Base-by-base conservation (phyloP, 2,329 filamentous ascomycete species). In the Aureobasidium sp. region DNA sequence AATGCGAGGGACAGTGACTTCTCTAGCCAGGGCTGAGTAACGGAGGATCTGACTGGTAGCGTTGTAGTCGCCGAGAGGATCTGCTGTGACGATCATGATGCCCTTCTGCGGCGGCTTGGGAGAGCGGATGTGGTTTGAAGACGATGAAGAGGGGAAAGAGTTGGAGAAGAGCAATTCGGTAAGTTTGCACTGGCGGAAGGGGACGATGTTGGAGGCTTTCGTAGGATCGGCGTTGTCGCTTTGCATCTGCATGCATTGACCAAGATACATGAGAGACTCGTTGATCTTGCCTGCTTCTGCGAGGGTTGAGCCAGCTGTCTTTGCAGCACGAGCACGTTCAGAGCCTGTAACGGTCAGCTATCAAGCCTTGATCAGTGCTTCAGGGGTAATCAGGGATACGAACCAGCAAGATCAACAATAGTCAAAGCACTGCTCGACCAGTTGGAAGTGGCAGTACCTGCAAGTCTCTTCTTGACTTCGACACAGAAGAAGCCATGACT, bases 241-340 rank as follows among this genome's bases (percentile, higher is more conserved):
- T 73, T 97, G 93, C 82, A 96, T 93, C 72, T 97, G 93, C 68
- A 99, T 82, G 72, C 94, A 99, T 71, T 97, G 94, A 0, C 94
- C 94, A 1, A 99, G 82, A 72, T 97, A 97, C 94, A 99, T 99
- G 71, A 99, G 78, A 71, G 90, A 96, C 75, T 97, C 92, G 71
- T 99, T 99, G 73, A 99, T 99, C 77, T 97, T 97, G 59, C 94
- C 94, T 39, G 93, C 94, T 77, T 99, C 94, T 0, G 89, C 93
- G 15, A 99, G 82, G 0, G 93, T 97, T 4, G 91, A 87, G 13
- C 94, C 94, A 0, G 91, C 89, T 0, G 94, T 97, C 80, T 97
- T 97, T 29, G 94, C 92, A 66, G 94, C 91, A 64, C 92, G 84
- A 17, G 93, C 93, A 64, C 94, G 86, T 76, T 99, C 94, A 64